Conservation (phyloP, 2,329 filamentous ascomycete species). For the Botrytis elliptica region DNA sequence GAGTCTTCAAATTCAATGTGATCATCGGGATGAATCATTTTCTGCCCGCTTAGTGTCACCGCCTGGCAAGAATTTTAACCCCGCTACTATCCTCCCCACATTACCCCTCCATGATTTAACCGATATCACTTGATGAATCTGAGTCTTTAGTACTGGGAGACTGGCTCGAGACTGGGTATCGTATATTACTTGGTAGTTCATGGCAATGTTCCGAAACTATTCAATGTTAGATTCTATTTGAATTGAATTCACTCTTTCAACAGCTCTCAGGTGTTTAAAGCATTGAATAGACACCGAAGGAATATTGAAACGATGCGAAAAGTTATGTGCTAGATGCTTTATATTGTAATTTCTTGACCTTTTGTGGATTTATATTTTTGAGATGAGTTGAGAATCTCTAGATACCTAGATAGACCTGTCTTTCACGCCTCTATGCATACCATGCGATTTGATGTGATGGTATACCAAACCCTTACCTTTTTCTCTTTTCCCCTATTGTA, state of each 20-base stretch:
- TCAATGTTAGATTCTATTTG: background rate
- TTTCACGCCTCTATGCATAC: background rate
- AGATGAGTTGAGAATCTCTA: constrained; percentile 18
- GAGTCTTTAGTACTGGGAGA: background rate
- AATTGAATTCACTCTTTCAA: background rate
- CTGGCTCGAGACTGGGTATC: too few species aligned
- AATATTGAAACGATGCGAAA: background rate
- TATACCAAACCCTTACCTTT: background rate
- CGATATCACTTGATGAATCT: background rate
- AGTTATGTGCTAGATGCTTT: background rate
- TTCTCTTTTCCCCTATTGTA: background rate
- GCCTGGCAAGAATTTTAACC: constrained; percentile 12
- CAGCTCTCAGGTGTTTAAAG: too few species aligned
- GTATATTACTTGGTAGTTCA: background rate
- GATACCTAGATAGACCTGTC: background rate
- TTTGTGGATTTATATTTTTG: constrained; percentile 1
- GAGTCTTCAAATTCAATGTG: constrained; percentile 2
- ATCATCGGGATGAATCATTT: constrained; percentile 13
- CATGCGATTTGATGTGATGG: background rate
- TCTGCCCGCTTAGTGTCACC: constrained; percentile 18
- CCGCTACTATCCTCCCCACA: constrained; percentile 2
- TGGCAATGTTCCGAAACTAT: background rate
- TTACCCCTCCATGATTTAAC: constrained; percentile 9
- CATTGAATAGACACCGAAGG: background rate
- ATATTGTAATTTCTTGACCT: background rate